Conservation (phyloP, 225 moss, liverwort and hornwort genomes). For the Marchantia polymorpha region DNA sequence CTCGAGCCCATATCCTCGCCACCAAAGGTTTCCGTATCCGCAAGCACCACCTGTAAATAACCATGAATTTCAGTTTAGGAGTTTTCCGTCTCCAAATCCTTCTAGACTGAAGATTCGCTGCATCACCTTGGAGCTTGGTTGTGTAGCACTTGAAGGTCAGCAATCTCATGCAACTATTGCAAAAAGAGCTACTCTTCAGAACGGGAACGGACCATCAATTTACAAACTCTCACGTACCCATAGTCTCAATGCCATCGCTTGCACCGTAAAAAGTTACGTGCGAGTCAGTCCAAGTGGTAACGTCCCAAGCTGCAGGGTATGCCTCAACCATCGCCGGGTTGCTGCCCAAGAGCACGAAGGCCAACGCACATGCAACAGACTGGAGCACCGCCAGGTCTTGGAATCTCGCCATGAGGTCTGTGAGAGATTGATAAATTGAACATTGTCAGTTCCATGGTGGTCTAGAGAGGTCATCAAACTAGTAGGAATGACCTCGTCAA, state of each 20-base stretch:
- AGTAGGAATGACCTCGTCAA: too few species aligned
- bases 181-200: background rate
- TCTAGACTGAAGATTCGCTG: background rate
- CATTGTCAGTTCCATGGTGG: too few species aligned
- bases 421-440: too few species aligned
- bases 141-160: too few species aligned
- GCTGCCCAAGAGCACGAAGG: background rate
- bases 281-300: conserved; percentile 11
- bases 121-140: background rate
- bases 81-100: background rate
- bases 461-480: too few species aligned
- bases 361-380: background rate
- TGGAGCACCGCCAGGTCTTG: too few species aligned
- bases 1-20: conserved; percentile 23
- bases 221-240: conserved; percentile 8
- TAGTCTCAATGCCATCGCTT: background rate
- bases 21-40: conserved; percentile 27
- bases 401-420: too few species aligned
- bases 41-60: conserved; percentile 26
- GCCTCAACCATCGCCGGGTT: background rate
- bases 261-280: conserved; percentile 28
- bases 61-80: background rate
- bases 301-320: background rate
- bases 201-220: too few species aligned
- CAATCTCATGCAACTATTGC: background rate